These are phyloP conservation scores for Diplotaxis tenuifolia DNA, from an alignment of 345 rosid species.

Conservation along the genomic window DNA sequence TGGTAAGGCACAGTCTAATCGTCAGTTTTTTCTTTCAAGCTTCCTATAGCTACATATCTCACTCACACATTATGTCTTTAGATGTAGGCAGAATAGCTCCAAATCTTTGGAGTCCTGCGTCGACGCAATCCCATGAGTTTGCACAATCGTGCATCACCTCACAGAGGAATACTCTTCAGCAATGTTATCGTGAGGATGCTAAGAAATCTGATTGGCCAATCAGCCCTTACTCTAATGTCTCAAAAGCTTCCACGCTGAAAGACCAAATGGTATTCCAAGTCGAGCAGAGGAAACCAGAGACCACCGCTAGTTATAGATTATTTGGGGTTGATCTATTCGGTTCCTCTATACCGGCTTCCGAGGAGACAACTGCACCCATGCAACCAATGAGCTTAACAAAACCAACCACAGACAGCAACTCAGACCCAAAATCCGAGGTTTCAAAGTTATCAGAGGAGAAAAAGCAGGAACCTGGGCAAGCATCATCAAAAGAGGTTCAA, in stretches of 20 bases:
- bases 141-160: conserved; percentile 47
- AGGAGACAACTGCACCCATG: conserved; percentile 41
- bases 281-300: conserved; percentile 52
- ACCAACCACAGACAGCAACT: conserved; percentile 44
- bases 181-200: conserved; percentile 47
- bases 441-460: conserved; percentile 51
- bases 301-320: conserved; percentile 49
- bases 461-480: conserved; percentile 49
- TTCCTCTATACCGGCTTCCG: conserved; percentile 33
- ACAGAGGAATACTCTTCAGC: conserved; percentile 44
- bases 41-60: conserved; percentile 13
- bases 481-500: conserved; percentile 58
- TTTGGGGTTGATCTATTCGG: conserved; percentile 75
- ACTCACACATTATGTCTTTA: conserved; percentile 27
- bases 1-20: conserved; percentile 38
- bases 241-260: conserved; percentile 42
- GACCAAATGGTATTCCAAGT: conserved; percentile 39
- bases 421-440: conserved; percentile 55
- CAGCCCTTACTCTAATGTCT: conserved; percentile 36
- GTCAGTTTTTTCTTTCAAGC: not conserved
- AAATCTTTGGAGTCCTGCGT: conserved; percentile 56
- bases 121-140: conserved; percentile 55
- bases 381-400: conserved; percentile 37
- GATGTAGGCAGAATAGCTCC: conserved; percentile 54
- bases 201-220: conserved; percentile 40